phyloP scores from a whole-genome alignment of 768 basidiomycete genomes.

The Clavulina sp. region DNA sequence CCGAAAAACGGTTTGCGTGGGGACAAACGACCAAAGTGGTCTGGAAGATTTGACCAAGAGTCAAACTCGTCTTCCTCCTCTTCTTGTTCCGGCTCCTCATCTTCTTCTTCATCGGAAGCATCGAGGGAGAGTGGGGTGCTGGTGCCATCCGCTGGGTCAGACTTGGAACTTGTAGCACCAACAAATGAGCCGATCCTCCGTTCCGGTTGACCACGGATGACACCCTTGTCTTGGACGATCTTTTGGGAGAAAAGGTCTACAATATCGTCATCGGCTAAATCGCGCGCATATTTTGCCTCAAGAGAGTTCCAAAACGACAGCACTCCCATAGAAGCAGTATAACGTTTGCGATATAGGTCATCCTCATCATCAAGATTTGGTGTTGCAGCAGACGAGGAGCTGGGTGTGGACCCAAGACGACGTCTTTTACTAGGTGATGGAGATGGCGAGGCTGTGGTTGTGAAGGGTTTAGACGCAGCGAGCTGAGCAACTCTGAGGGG shows the following conservation, averaged over 20 bases:
- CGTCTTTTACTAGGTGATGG: conserved; percentile 1
- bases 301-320: conserved; percentile 10
- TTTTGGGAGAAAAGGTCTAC: conserved; percentile 8
- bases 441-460: conserved; percentile 11
- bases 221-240: conserved; percentile 7
- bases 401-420: not conserved
- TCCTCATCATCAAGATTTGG: not conserved
- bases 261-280: conserved; percentile 11
- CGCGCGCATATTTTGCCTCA: conserved; percentile 9
- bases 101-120: not conserved
- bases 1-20: too few species aligned
- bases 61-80: conserved; percentile 2
- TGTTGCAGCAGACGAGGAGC: not conserved
- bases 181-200: not conserved
- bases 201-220: conserved; percentile 1
- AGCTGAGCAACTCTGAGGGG: too few species aligned
- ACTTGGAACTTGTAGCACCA: not conserved
- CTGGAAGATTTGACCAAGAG: not conserved
- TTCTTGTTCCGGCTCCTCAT: too few species aligned
- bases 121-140: not conserved
- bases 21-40: too few species aligned
- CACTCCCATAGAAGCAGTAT: conserved; percentile 3
- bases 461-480: not conserved
- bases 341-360: not conserved
- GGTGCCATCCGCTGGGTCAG: not conserved